Base-by-base conservation (phyloP, 179 eudicot genomes). In the Gypsophila paniculata region DNA sequence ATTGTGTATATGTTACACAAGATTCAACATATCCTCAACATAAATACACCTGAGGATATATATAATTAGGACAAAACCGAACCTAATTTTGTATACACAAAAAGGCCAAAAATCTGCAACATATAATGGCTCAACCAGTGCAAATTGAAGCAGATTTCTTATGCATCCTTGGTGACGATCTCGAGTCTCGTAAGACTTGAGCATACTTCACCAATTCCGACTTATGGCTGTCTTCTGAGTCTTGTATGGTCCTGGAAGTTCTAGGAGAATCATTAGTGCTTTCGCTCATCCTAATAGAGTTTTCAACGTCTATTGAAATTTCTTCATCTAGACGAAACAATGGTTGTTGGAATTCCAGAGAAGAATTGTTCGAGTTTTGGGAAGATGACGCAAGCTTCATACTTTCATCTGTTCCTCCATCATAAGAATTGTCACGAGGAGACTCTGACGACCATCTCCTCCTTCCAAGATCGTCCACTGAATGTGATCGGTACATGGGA, bases 201-300 rank as follows among this genome's bases (percentile, higher is more conserved):
- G 90, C 96, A 76, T 83, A 90, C 79, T 85, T 90, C 18, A 65
- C 75, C 82, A 90, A 60, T 44, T 88, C 87, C 4, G 80, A 63
- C 74, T 78, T 86, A 59, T 79, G 75, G 46, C 61, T 65, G 19
- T 65, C 23, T 18, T 85, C 80, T 8, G 75, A 12, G 3, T 72
- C 80, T 42, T 61, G 69, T 72, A 68, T 67, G 23, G 61, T 64
- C 65, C 42, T 65, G 68, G 65, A 61, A 67, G 25, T 68, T 52
- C 55, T 39, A 0, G 77, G 60, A 8, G 68, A 78, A 71, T 67
- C 59, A 38, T 12, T 69, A 32, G 21, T 54, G 68, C 79, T 79
- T 76, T 72, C 81, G 49, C 64, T 78, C n/a, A 18, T 60, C 62
- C 44, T 68, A 44, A 14, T 22, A 5, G 38, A 14, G 25, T 8